Base-by-base conservation (phyloP, 176 grass and related monocot species). In the Lolium perenne region DNA sequence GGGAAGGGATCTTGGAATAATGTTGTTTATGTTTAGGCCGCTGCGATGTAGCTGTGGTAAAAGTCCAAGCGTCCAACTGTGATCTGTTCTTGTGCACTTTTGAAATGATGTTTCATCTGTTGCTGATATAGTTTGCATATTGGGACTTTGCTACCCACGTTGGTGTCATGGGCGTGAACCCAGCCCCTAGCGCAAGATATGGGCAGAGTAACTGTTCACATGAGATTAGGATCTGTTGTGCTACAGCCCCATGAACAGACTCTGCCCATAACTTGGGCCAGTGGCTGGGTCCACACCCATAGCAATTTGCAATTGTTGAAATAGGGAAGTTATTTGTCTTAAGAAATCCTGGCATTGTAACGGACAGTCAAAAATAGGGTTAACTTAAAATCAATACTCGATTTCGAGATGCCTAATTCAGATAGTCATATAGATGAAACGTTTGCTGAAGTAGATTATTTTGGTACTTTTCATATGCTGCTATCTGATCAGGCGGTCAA, bases 381-480 rank as follows among this genome's bases (percentile, higher is more conserved):
- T 12, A 79, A 78, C 72, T 75, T 75, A 5, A 17, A 61, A 84
- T 18, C 15, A 51, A 7, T 78, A 26, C 14, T 18, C 7, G 40
- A 25, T 41, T 49, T 13, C 38, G 6, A 20, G 14, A 17, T 20
- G 50, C 32, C 38, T 59, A 49, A 80, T 59, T 40, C 3, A 29
- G 4, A 25, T 62, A 60, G 25, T 7, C 3, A 71, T 49, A 51
- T 69, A 11, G 32, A 20, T 71, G 14, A 49, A 40, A 45, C 21
- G 12, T 72, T 84, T 23, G 9, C 60, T 82, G 16, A 11, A 32
- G 15, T 26, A 48, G 6, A 74, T 87, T 3, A 66, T 87, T 64
- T 64, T 74, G 21, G 35, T 55, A 84, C 0, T 55, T 66, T 7
- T 64, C 0, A 23, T 51, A 7, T 18, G 21, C 2, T 62, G 6